Evolutionary conservation across 805 yeast genomes (phyloP).

Genomic region (Schwanniomyces occidentalis): DNA sequence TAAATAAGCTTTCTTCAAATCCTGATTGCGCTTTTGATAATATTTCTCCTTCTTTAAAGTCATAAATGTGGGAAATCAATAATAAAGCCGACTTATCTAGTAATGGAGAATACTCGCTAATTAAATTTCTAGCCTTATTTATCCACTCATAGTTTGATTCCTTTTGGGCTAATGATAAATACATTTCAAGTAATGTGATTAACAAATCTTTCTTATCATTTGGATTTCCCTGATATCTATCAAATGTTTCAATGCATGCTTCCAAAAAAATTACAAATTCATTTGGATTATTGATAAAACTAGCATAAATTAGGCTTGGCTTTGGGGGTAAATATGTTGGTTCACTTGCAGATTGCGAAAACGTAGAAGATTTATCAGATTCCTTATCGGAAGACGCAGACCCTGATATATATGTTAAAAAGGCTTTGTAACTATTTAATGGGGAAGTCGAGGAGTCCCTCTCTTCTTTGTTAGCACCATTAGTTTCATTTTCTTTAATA

Average conservation of each 20-base stretch:
- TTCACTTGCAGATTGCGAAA: conserved; percentile 14
- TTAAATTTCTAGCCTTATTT: conserved; percentile 57
- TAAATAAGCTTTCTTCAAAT: conserved; percentile 62
- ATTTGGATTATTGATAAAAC: conserved; percentile 81
- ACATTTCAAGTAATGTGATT: conserved; percentile 80
- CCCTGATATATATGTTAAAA: conserved; percentile 29
- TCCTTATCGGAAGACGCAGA: conserved; percentile 11
- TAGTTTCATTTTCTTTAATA: conserved; percentile 9
- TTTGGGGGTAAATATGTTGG: conserved; percentile 90
- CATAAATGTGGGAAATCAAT: conserved; percentile 57
- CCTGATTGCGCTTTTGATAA: conserved; percentile 40
- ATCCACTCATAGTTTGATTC: conserved; percentile 56
- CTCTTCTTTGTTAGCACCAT: conserved; percentile 9
- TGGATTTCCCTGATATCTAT: conserved; percentile 66
- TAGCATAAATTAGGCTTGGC: conserved; percentile 82
- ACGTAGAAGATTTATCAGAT: conserved; percentile 11
- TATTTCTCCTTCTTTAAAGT: conserved; percentile 51
- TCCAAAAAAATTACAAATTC: conserved; percentile 91
- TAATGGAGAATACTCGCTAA: conserved; percentile 45
- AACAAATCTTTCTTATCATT: conserved; percentile 73
- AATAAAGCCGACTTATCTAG: conserved; percentile 58
- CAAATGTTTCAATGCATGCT: conserved; percentile 82
- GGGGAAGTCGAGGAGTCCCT: conserved; percentile 19
- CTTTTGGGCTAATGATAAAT: conserved; percentile 55
- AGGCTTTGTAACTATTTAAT: conserved; percentile 32